These are phyloP conservation scores for Phytophthora quininea DNA, from an alignment of 352 stramenopile genomes.

Conservation along the genomic window DNA sequence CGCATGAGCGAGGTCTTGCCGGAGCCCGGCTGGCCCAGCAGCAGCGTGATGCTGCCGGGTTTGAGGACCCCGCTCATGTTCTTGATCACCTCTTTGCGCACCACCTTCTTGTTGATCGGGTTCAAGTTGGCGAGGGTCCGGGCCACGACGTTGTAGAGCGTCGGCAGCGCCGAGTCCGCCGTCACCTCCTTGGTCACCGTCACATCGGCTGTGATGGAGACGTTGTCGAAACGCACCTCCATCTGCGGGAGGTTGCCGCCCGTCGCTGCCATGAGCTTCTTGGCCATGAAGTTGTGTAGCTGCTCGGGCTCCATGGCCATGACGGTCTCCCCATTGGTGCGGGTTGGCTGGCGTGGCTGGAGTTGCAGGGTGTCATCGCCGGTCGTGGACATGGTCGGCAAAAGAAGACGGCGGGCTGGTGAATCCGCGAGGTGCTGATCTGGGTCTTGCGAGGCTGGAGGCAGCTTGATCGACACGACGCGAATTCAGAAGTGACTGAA, in stretches of 20 bases:
- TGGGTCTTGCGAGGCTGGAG: neutral
- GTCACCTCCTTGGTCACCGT: slow-evolving; percentile 24
- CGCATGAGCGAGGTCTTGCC: slow-evolving; percentile 47
- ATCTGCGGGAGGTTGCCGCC: slow-evolving; percentile 31
- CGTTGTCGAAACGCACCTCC: slow-evolving; percentile 35
- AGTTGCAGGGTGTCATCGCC: slow-evolving; percentile 1
- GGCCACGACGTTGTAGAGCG: slow-evolving; percentile 28
- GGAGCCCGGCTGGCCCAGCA: slow-evolving; percentile 45
- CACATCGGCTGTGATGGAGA: slow-evolving; percentile 36
- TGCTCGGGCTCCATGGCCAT: slow-evolving; percentile 16
- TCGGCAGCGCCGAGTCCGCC: slow-evolving; percentile 40
- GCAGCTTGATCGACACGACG: slow-evolving; percentile 16
- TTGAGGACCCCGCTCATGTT: slow-evolving; percentile 35
- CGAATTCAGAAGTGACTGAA: slow-evolving; percentile 19
- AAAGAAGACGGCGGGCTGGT: neutral
- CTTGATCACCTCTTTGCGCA: slow-evolving; percentile 45
- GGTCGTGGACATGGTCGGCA: slow-evolving; percentile 21
- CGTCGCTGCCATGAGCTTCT: slow-evolving; percentile 29
- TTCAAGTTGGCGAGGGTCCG: slow-evolving; percentile 12
- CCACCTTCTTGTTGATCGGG: slow-evolving; percentile 23
- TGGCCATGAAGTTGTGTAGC: slow-evolving; percentile 27
- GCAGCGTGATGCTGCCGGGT: slow-evolving; percentile 40
- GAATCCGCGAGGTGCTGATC: neutral
- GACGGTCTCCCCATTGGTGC: slow-evolving; percentile 19
- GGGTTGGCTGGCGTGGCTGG: slow-evolving; percentile 9